Evolutionary conservation across 2,329 filamentous ascomycete species (phyloP).

Genomic region (Dothideomycetes sp.): DNA sequence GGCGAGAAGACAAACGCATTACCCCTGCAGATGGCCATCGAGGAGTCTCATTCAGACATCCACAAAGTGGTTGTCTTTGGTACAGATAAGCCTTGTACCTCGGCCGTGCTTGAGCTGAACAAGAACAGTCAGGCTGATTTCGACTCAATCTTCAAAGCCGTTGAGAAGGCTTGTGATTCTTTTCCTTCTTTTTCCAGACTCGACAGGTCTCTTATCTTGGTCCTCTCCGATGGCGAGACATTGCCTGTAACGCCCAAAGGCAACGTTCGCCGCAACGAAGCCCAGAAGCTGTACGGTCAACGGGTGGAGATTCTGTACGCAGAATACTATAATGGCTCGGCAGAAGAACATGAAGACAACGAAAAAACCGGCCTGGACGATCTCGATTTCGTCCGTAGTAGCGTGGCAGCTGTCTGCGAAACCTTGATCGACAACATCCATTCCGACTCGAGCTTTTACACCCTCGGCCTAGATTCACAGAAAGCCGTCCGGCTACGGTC

Average conservation of each 20-base stretch:
- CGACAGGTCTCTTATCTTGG: slow-evolving; percentile 16
- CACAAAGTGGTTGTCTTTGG: slow-evolving; percentile 8
- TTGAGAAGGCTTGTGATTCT: neutral
- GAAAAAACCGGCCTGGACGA: neutral
- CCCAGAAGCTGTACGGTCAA: slow-evolving; percentile 14
- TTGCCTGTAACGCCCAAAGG: slow-evolving; percentile 22
- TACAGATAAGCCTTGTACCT: slow-evolving; percentile 14
- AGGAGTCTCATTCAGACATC: slow-evolving; percentile 14
- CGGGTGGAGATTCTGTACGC: slow-evolving; percentile 13
- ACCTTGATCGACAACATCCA: neutral
- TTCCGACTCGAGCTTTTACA: slow-evolving; percentile 5
- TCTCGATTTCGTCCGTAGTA: neutral
- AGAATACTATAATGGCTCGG: neutral
- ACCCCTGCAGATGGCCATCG: slow-evolving; percentile 18
- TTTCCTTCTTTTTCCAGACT: slow-evolving; percentile 13
- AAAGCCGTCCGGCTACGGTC: slow-evolving; percentile 15
- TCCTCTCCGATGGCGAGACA: slow-evolving; percentile 14
- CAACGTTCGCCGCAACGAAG: slow-evolving; percentile 22
- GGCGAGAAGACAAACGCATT: slow-evolving; percentile 23
- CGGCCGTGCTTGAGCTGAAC: slow-evolving; percentile 17
- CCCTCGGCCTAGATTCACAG: slow-evolving; percentile 8
- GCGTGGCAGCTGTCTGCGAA: neutral
- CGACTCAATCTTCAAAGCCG: neutral
- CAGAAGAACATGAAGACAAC: neutral
- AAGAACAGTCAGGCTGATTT: slow-evolving; percentile 5